Conservation (phyloP, 805 yeast species). For the Ogataea zsoltii region DNA sequence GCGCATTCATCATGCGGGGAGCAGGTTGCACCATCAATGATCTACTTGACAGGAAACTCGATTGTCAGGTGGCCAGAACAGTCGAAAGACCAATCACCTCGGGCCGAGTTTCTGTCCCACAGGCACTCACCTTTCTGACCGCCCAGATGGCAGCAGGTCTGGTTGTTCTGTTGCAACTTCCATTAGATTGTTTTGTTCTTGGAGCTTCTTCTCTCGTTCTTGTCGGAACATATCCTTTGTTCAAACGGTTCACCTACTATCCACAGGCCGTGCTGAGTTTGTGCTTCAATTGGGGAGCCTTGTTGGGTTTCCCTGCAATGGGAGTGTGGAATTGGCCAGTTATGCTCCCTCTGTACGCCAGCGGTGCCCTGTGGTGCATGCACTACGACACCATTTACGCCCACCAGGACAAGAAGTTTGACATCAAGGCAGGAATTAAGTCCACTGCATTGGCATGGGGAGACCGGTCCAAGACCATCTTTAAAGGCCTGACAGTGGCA, state of each 20-base stretch:
- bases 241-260: slow-evolving; percentile 92
- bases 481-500: slow-evolving; percentile 60
- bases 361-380: slow-evolving; percentile 91
- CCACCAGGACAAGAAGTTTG: slow-evolving; percentile 92
- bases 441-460: slow-evolving; percentile 98
- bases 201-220: slow-evolving; percentile 81
- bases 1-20: slow-evolving; percentile 91
- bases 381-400: slow-evolving; percentile 95
- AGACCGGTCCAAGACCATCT: slow-evolving; percentile 65
- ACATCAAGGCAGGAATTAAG: slow-evolving; percentile 86
- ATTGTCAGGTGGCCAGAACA: slow-evolving; percentile 83
- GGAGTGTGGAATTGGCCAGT: slow-evolving; percentile 77
- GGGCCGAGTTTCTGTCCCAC: slow-evolving; percentile 68
- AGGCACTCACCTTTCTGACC: slow-evolving; percentile 70
- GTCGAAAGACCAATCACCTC: slow-evolving; percentile 91
- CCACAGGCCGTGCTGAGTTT: slow-evolving; percentile 84
- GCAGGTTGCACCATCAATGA: slow-evolving; percentile 98
- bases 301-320: slow-evolving; percentile 95
- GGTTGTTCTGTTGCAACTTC: slow-evolving; percentile 68
- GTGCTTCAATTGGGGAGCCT: slow-evolving; percentile 93
- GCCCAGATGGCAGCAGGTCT: slow-evolving; percentile 77
- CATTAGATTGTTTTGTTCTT: slow-evolving; percentile 75
- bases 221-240: slow-evolving; percentile 86
- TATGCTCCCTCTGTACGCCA: slow-evolving; percentile 73
- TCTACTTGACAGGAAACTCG: slow-evolving; percentile 79